Conservation (phyloP, 148 eudicot species). For the Nepenthes mirabilis region DNA sequence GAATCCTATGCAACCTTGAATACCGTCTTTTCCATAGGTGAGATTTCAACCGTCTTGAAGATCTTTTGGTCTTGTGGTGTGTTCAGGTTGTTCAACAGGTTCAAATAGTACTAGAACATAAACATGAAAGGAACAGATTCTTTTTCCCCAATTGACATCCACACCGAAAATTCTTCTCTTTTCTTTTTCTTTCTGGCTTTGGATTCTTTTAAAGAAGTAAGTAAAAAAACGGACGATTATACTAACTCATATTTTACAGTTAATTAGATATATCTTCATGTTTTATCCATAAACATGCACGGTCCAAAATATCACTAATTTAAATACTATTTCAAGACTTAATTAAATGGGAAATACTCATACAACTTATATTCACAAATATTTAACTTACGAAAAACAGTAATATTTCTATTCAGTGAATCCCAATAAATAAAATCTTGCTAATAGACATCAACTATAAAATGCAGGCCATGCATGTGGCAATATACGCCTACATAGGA, state of each 20-base stretch:
- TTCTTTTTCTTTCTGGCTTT: background rate
- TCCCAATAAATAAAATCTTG: too few species aligned
- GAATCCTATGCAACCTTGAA: too few species aligned
- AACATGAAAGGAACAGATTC: slow-evolving; percentile 23
- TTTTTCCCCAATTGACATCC: slow-evolving; percentile 9
- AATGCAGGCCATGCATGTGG: background rate
- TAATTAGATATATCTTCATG: background rate
- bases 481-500: slow-evolving; percentile 22
- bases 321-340: too few species aligned
- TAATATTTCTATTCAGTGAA: too few species aligned
- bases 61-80: background rate
- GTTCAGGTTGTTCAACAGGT: slow-evolving; percentile 7
- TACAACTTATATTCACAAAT: too few species aligned
- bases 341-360: too few species aligned
- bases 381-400: too few species aligned
- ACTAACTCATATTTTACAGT: background rate
- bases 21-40: too few species aligned
- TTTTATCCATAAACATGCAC: background rate
- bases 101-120: slow-evolving; percentile 11
- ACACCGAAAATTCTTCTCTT: background rate
- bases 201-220: background rate
- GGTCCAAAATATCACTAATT: too few species aligned
- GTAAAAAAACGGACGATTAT: background rate
- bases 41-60: background rate
- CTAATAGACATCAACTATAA: too few species aligned